Base-by-base conservation (phyloP, 306 rosid genomes). In the Abrus precatorius region DNA sequence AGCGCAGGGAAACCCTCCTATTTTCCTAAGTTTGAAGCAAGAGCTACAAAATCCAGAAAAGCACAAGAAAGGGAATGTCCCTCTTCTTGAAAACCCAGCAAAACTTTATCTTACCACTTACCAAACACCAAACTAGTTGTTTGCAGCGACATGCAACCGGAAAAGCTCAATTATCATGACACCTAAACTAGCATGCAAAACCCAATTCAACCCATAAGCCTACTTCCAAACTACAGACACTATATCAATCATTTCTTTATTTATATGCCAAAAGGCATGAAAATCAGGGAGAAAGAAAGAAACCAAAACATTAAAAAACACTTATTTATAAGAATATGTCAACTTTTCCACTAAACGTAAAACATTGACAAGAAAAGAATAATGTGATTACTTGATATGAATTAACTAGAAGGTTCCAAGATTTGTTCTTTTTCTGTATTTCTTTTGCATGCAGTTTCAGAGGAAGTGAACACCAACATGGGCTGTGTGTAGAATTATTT, bases 391-490 rank as follows among this genome's bases (percentile, higher is more conserved):
- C 29, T 63, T 44, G 70, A 53, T 5, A n/a, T 41, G 52, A 28
- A 40, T 44, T 3, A 54, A 53, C 57, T 33, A 6, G 3, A 41
- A 69, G 50, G 62, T 74, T 57, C 54, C 41, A 73, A 74, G 79
- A 56, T 62, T 78, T 52, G 69, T 45, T 75, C 70, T 79, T 80
- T 79, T 28, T 28, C 0, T 33, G 38, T 81, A 27, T 53, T 14
- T 49, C 33, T 72, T 41, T 49, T 82, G 72, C 85, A 82, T 82
- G 85, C 82, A 75, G 33, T 7, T 66, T 43, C 27, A 55, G 20
- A 55, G 20, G 68, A 68, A 74, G 3, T 29, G 56, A 27, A 74
- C 80, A 45, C 71, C 7, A 54, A 66, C 40, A 57, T 54, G 36
- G 8, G 70, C 41, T 30, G 47, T 28, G 61, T 55, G 49, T 20